Evolutionary conservation across 164 flowering plant species (phyloP).

Genomic region (Litsea cubeba): DNA sequence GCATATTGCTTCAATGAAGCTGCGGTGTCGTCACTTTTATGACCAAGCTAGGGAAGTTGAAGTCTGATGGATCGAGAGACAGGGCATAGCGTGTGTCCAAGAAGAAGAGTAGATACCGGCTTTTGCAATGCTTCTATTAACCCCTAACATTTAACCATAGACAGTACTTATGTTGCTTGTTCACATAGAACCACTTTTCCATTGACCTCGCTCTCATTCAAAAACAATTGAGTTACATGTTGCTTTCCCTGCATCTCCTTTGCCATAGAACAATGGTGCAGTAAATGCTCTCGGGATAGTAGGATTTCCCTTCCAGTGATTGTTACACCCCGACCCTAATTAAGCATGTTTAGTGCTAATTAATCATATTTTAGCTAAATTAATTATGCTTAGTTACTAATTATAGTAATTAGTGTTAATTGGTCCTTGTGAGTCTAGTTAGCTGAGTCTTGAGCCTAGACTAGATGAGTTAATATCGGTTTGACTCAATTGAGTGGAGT

Average conservation of each 20-base stretch:
- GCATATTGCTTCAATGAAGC: conserved; percentile 11
- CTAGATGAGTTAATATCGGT: too few species aligned
- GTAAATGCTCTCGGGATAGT: conserved; percentile 21
- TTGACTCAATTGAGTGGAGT: too few species aligned
- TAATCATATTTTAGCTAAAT: too few species aligned
- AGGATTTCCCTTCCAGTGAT: conserved; percentile 20
- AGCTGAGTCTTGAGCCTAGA: too few species aligned
- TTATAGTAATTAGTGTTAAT: too few species aligned
- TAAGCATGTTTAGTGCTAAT: too few species aligned
- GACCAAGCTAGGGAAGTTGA: conserved; percentile 15
- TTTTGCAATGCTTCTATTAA: conserved; percentile 14
- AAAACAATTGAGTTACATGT: conserved; percentile 7
- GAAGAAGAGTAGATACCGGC: conserved; percentile 18
- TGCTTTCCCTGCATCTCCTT: conserved; percentile 12
- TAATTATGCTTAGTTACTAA: too few species aligned
- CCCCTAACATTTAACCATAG: conserved; percentile 11
- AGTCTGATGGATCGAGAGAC: conserved; percentile 8
- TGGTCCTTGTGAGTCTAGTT: too few species aligned
- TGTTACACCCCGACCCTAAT: too few species aligned
- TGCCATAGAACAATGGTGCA: conserved; percentile 22
- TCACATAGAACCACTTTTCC: conserved; percentile 29
- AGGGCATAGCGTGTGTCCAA: background rate
- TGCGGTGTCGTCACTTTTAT: background rate
- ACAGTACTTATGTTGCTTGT: background rate
- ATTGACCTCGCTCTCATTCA: conserved; percentile 19